Evolutionary conservation across 164 flowering plant species (phyloP), one percentile per base, ranked within the genome.

Genomic region (Vitis labrusca): DNA sequence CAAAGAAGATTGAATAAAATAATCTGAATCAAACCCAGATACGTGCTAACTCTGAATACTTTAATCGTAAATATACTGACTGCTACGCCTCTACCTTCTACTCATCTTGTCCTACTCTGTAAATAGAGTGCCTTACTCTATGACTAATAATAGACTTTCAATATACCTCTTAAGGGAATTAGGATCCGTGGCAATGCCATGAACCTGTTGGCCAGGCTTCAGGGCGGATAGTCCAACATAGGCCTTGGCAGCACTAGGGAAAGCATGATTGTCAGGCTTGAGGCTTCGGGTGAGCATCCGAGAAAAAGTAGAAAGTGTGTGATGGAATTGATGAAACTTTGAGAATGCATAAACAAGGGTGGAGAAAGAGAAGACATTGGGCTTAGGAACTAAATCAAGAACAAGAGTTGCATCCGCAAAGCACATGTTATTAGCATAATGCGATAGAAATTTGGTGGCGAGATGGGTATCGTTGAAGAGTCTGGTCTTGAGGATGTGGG

Each of bases 231-330:
- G 49, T 32, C 72, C 85, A 4, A 87, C 81, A 50, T 90, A 89
- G 19, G 90, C 89, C 76, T 84, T 91, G 79, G 83, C 70, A 37
- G 74, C 76, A 51, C 78, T 79, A 2, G 94, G 97, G 14, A 89
- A 13, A 3, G 85, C 70, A 55, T 52, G 81, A 32, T 60, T 57
- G 64, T 86, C 90, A 16, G 88, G 87, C 13, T 50, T 10, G 11
- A 87, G 29, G 37, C 82, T 81, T 1, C 44, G 68, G 1, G 79
- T 71, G 1, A 86, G 65, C 88, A 90, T 79, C 65, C 62, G 71
- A 6, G 69, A 66, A 52, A 89, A 77, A 27, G 77, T 49, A 8
- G 61, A 15, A 9, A 89, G 71, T 3, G 82, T 77, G 0, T 62
- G 50, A 27, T 11, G 23, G 58, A 77, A 85, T 9, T 54, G 78